Conservation (phyloP, 2,329 filamentous ascomycete genomes). For the Conoideocrella luteorostrata region DNA sequence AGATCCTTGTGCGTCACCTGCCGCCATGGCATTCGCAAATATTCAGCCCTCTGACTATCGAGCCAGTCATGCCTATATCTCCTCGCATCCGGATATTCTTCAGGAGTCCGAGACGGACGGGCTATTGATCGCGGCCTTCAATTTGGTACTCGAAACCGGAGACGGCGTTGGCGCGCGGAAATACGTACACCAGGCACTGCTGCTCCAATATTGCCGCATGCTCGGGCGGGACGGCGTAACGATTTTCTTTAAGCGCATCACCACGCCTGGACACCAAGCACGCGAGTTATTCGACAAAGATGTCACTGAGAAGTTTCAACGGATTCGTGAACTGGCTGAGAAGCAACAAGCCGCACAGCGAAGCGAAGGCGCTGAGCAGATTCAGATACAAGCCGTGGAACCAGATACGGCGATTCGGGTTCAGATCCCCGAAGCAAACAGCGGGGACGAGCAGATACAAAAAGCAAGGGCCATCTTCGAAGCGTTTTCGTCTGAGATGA, state of each 20-base stretch:
- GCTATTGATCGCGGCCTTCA: neutral
- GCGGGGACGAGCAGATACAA: neutral
- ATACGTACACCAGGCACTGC: neutral
- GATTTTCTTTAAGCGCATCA: neutral
- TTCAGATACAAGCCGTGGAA: neutral
- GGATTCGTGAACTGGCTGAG: neutral
- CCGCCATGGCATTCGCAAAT: neutral
- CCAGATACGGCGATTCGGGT: neutral
- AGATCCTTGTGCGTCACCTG: too few relatives aligned
- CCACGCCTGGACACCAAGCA: neutral
- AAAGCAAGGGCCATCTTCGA: neutral
- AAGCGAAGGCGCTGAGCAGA: neutral
- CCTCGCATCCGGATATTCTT: neutral
- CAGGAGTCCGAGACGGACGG: slow-evolving; percentile 1
- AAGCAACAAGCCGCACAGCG: neutral
- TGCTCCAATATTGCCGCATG: neutral
- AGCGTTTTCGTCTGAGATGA: neutral
- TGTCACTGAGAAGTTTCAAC: neutral
- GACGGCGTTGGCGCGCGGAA: neutral
- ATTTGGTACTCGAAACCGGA: neutral
- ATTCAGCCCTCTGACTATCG: neutral
- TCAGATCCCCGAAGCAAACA: neutral
- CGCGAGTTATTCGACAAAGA: neutral
- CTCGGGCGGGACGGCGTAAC: neutral
- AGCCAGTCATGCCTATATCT: neutral